Evolutionary conservation across 169 alveolate genomes (phyloP).

Genomic region (Blepharisma undulans): DNA sequence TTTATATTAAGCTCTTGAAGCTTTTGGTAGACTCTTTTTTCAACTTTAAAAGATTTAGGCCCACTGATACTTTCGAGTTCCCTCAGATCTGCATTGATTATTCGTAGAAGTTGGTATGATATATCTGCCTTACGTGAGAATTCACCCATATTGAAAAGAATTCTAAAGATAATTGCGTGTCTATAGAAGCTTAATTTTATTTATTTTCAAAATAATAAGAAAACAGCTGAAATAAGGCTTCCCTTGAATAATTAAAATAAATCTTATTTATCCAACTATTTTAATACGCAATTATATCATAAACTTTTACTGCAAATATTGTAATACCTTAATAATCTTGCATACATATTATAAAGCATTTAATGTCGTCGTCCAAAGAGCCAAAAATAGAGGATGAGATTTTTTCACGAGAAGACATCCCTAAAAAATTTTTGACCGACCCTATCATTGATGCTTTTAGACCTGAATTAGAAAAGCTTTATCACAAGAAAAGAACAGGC

Average conservation of each 20-base stretch:
- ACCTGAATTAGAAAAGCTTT: neutral
- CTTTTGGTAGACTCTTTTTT: neutral
- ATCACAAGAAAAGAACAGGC: neutral
- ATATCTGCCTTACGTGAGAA: neutral
- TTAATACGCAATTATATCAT: neutral
- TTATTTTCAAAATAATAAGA: no score
- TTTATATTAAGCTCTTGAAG: neutral
- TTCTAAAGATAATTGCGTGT: neutral
- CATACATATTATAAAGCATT: neutral
- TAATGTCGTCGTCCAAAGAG: neutral
- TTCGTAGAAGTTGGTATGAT: neutral
- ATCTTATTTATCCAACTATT: neutral
- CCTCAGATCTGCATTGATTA: neutral
- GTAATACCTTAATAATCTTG: neutral
- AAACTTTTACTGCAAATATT: neutral
- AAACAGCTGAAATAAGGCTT: no score
- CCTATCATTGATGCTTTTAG: neutral
- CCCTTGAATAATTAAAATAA: no score
- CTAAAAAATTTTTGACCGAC: neutral
- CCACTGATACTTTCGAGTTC: neutral
- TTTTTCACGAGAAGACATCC: conserved; percentile 10
- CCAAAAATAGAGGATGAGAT: neutral
- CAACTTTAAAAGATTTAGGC: neutral
- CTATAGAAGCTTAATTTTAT: neutral
- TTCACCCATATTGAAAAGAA: neutral